These are phyloP conservation scores for Peniophora sp. DNA, from an alignment of 1,284 basidiomycete species.

Conservation along the genomic window DNA sequence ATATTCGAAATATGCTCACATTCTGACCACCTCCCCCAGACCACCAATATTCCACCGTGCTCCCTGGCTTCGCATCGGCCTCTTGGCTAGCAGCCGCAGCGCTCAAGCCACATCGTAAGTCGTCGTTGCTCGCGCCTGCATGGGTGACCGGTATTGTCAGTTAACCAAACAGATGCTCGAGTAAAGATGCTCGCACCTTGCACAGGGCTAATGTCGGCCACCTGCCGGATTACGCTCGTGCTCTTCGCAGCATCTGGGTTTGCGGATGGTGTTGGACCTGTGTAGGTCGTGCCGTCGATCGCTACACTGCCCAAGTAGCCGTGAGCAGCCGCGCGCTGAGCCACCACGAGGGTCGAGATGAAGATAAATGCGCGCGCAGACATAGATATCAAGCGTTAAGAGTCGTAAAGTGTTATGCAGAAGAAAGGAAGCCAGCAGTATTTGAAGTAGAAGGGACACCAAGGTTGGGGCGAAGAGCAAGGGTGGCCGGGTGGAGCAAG, in stretches of 20 bases:
- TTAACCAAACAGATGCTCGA: too few relatives aligned
- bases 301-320: constrained; percentile 12
- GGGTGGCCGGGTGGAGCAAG: too few relatives aligned
- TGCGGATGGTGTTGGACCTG: constrained; percentile 10
- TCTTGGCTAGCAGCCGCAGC: not conserved
- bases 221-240: not conserved
- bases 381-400: not conserved
- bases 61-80: not conserved
- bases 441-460: too few relatives aligned
- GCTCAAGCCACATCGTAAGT: not conserved
- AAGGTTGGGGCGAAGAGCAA: too few relatives aligned
- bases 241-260: not conserved
- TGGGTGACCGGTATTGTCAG: too few relatives aligned
- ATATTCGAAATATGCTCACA: not conserved
- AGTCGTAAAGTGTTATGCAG: not conserved
- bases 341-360: constrained; percentile 8
- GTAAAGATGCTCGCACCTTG: not conserved
- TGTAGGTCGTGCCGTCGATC: constrained; percentile 14
- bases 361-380: constrained; percentile 3
- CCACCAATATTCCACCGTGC: not conserved
- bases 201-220: not conserved
- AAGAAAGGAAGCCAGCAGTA: too few relatives aligned
- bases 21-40: not conserved
- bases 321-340: constrained; percentile 9
- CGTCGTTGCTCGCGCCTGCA: not conserved